Evolutionary conservation across 345 rosid species (phyloP).

Genomic region (Lepidium aucheri): DNA sequence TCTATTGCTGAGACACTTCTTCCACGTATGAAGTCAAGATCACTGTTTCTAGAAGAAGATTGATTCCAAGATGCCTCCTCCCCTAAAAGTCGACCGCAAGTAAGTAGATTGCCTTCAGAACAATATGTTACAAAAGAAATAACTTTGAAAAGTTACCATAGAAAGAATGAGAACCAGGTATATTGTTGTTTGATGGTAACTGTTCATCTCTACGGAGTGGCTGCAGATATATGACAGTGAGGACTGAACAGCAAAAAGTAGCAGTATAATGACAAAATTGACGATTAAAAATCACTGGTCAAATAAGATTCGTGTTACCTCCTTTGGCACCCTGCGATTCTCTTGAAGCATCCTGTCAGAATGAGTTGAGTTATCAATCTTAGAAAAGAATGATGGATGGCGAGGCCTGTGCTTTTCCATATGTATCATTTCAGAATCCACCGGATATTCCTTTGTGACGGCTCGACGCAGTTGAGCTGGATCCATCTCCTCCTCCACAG

Average conservation of each 20-base stretch:
- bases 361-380: slow-evolving; percentile 55
- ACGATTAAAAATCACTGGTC: not conserved
- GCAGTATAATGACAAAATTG: not conserved
- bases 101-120: slow-evolving; percentile 9
- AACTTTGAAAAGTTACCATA: slow-evolving; percentile 44
- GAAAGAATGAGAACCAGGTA: slow-evolving; percentile 49
- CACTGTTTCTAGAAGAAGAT: slow-evolving; percentile 55
- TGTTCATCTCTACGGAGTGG: slow-evolving; percentile 36
- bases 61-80: slow-evolving; percentile 50
- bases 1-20: slow-evolving; percentile 49
- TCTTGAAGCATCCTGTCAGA: slow-evolving; percentile 70
- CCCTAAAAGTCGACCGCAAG: slow-evolving; percentile 33
- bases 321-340: slow-evolving; percentile 71
- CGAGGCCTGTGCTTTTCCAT: slow-evolving; percentile 59
- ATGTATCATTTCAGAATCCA: slow-evolving; percentile 56
- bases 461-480: slow-evolving; percentile 55
- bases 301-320: slow-evolving; percentile 39
- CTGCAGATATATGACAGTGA: slow-evolving; percentile 39
- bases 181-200: slow-evolving; percentile 41
- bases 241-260: not conserved
- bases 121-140: slow-evolving; percentile 7
- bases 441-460: slow-evolving; percentile 53
- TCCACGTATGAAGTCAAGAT: slow-evolving; percentile 56
- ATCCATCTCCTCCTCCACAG: slow-evolving; percentile 80
- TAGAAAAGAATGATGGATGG: slow-evolving; percentile 52